Evolutionary conservation across 2,329 filamentous ascomycete genomes (phyloP).

Genomic region (Aspergillus carbonarius): DNA sequence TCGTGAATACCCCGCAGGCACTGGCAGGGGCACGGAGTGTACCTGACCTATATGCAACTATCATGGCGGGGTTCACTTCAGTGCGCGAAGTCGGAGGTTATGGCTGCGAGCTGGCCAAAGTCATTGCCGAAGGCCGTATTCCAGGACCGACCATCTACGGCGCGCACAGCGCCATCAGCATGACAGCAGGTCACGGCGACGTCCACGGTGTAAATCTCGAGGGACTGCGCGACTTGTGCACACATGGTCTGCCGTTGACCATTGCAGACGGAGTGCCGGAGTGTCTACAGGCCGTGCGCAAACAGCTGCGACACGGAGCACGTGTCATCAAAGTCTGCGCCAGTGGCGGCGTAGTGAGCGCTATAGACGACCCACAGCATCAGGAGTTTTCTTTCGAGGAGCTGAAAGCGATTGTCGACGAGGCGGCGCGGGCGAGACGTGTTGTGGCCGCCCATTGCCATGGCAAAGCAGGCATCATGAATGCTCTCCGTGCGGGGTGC

Average conservation of each 20-base stretch:
- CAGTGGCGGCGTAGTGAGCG: slow-evolving; percentile 46
- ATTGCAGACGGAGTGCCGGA: slow-evolving; percentile 51
- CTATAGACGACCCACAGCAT: slow-evolving; percentile 46
- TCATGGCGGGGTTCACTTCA: slow-evolving; percentile 53
- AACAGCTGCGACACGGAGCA: slow-evolving; percentile 48
- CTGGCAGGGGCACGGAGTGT: slow-evolving; percentile 45
- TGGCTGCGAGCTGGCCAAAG: slow-evolving; percentile 45
- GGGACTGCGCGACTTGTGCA: slow-evolving; percentile 3
- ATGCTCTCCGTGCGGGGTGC: slow-evolving; percentile 45
- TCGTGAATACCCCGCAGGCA: slow-evolving; percentile 23
- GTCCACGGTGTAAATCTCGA: slow-evolving; percentile 27
- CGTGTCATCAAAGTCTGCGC: slow-evolving; percentile 51
- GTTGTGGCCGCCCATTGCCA: slow-evolving; percentile 48
- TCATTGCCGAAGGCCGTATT: slow-evolving; percentile 47
- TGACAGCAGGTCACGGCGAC: slow-evolving; percentile 53
- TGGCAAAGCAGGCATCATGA: slow-evolving; percentile 50
- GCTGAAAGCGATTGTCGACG: slow-evolving; percentile 46
- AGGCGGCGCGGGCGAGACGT: slow-evolving; percentile 42
- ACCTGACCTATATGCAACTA: slow-evolving; percentile 42
- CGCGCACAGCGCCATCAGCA: slow-evolving; percentile 45
- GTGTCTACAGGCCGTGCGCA: slow-evolving; percentile 45
- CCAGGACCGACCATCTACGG: slow-evolving; percentile 53
- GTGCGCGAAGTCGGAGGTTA: slow-evolving; percentile 52
- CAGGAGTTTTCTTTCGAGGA: slow-evolving; percentile 49
- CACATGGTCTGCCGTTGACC: slow-evolving; percentile 24